Evolutionary conservation across 129 eudicot genomes (phyloP).

Genomic region (Pseudognaphalium luteoalbum): DNA sequence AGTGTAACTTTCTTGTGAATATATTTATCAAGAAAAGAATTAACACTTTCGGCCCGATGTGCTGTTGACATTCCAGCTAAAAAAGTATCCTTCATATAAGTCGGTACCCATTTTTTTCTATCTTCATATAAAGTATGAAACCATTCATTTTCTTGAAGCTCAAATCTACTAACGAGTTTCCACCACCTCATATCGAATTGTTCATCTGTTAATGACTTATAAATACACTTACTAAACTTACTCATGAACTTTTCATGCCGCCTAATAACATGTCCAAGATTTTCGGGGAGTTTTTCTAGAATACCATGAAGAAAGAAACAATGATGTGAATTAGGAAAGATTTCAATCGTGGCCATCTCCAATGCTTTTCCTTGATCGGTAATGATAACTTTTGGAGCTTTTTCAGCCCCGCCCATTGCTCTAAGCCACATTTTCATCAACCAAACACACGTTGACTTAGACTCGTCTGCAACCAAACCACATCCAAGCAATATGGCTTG

Average conservation of each 20-base stretch:
- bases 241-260: constrained; percentile 33
- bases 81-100: constrained; percentile 30
- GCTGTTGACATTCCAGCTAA: constrained; percentile 36
- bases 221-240: constrained; percentile 35
- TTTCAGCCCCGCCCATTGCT: constrained; percentile 36
- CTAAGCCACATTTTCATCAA: constrained; percentile 45
- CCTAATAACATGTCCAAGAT: constrained; percentile 32
- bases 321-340: constrained; percentile 30
- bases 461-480: constrained; percentile 40
- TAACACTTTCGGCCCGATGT: constrained; percentile 37
- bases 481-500: constrained; percentile 42
- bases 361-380: constrained; percentile 41
- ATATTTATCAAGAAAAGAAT: constrained; percentile 39
- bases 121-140: constrained; percentile 40
- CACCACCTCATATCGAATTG: constrained; percentile 48
- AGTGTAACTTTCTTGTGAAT: constrained; percentile 38
- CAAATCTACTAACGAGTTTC: constrained; percentile 37
- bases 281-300: constrained; percentile 35
- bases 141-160: constrained; percentile 46
- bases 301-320: constrained; percentile 37
- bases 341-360: constrained; percentile 26
- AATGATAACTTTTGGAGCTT: constrained; percentile 34
- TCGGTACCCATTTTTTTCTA: constrained; percentile 41
- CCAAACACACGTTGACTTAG: constrained; percentile 41
- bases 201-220: constrained; percentile 36